Percentiles rank a stretch among this genome's conserved stretches.
Evolutionary conservation across 2,329 filamentous ascomycete genomes (phyloP).

Genomic region (Fusarium sp.): DNA sequence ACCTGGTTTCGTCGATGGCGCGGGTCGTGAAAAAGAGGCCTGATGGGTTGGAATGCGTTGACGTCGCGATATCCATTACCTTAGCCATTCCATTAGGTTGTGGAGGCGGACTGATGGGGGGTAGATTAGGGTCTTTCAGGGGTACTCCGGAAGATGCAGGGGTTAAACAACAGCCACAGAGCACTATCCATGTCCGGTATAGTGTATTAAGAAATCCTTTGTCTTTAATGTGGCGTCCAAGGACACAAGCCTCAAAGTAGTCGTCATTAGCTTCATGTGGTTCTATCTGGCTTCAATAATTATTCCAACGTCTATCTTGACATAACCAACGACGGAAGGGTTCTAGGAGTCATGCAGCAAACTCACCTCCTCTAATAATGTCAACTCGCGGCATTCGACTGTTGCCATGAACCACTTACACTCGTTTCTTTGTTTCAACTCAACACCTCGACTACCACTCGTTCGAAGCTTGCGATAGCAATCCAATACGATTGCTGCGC

Average conservation of each 20-base stretch:
- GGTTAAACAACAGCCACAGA: slow-evolving; percentile 26
- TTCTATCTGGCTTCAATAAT: slow-evolving; percentile 21
- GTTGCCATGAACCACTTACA: slow-evolving; percentile 2
- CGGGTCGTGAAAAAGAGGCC: slow-evolving; percentile 12
- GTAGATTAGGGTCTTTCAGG: slow-evolving; percentile 23
- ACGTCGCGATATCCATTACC: slow-evolving; percentile 28
- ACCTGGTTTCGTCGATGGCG: slow-evolving; percentile 28
- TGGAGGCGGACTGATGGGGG: slow-evolving; percentile 24
- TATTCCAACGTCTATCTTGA: background rate
- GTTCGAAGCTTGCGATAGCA: slow-evolving; percentile 1
- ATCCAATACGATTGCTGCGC: background rate
- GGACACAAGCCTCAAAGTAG: slow-evolving; percentile 12
- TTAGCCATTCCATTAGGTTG: slow-evolving; percentile 6
- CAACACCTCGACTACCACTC: background rate
- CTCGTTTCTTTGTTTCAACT: background rate
- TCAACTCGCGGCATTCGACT: slow-evolving; percentile 1
- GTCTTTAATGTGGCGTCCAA: slow-evolving; percentile 7
- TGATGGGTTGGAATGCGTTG: slow-evolving; percentile 29
- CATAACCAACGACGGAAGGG: background rate
- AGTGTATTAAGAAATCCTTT: background rate
- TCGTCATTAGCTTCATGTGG: slow-evolving; percentile 25
- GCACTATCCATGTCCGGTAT: slow-evolving; percentile 8
- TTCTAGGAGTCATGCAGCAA: slow-evolving; percentile 4
- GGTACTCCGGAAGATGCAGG: slow-evolving; percentile 33
- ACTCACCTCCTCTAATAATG: background rate